phyloP scores from a whole-genome alignment of 306 rosid species.

The Casuarina equisetifolia region DNA sequence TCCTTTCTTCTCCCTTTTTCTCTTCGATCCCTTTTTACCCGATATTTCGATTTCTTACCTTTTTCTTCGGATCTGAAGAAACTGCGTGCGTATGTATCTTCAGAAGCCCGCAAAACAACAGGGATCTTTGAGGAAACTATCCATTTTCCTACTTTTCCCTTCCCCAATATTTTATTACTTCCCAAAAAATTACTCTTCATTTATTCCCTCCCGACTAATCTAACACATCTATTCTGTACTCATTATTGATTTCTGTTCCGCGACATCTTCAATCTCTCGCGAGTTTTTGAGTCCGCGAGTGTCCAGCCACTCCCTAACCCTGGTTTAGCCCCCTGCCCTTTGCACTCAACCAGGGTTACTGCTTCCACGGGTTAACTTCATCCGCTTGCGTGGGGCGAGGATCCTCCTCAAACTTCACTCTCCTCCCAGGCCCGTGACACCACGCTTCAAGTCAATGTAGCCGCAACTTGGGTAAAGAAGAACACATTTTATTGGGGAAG shows the following conservation, averaged over 20 bases:
- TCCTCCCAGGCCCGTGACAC: background rate
- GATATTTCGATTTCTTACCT: conserved; percentile 20
- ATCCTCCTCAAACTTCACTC: background rate
- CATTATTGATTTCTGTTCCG: conserved; percentile 10
- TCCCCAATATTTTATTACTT: background rate
- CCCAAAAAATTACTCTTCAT: conserved; percentile 16
- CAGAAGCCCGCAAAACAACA: conserved; percentile 51
- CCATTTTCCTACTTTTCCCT: conserved; percentile 1
- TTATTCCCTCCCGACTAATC: conserved; percentile 22
- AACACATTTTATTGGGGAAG: background rate
- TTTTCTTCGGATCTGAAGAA: conserved; percentile 63
- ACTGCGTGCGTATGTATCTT: conserved; percentile 30
- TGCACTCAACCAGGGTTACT: conserved; percentile 12
- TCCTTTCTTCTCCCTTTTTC: fast-evolving
- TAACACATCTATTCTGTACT: background rate
- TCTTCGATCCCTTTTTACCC: background rate
- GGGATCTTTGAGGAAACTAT: conserved; percentile 37
- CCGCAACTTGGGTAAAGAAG: background rate
- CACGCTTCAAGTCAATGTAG: background rate
- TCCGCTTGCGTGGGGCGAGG: background rate
- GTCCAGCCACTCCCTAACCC: conserved; percentile 4
- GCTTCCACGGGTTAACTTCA: background rate
- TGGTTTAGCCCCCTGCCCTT: background rate
- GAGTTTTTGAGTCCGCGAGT: background rate
- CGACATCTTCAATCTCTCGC: conserved; percentile 20